Conservation (phyloP, 2,329 filamentous ascomycete genomes). For the Taxawa tesnikishii region DNA sequence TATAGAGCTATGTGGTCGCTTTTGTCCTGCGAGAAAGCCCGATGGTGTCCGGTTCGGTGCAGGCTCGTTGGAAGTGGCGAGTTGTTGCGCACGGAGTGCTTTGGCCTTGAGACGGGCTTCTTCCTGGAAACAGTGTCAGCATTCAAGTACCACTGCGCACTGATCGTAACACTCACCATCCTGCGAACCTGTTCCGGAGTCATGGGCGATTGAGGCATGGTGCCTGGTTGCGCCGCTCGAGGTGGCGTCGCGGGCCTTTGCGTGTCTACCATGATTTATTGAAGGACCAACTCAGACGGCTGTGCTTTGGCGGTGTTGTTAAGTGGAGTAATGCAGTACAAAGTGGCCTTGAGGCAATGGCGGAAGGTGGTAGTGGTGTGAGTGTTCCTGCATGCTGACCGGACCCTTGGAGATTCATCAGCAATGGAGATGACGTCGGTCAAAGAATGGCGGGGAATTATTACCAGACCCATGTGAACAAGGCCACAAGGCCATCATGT, state of each 20-base stretch:
- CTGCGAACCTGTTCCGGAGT: constrained; percentile 50
- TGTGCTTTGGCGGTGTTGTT: too few relatives aligned
- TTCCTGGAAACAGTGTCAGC: constrained; percentile 47
- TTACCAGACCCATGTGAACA: too few relatives aligned
- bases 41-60: constrained; percentile 17
- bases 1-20: constrained; percentile 58
- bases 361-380: too few relatives aligned
- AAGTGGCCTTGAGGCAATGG: too few relatives aligned
- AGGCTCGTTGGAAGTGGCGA: constrained; percentile 45
- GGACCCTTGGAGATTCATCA: too few relatives aligned
- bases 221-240: constrained; percentile 24
- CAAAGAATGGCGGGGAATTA: too few relatives aligned
- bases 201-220: constrained; percentile 33
- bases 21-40: constrained; percentile 47
- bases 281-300: too few relatives aligned
- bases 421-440: too few relatives aligned
- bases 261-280: constrained; percentile 19
- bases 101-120: constrained; percentile 80
- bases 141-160: not conserved
- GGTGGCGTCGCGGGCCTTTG: constrained; percentile 37
- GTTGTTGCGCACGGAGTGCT: constrained; percentile 62
- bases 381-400: too few relatives aligned
- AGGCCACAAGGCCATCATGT: too few relatives aligned
- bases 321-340: too few relatives aligned
- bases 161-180: constrained; percentile 29